phyloP scores from a whole-genome alignment of 768 basidiomycete species.

The Lactarius indigo region DNA sequence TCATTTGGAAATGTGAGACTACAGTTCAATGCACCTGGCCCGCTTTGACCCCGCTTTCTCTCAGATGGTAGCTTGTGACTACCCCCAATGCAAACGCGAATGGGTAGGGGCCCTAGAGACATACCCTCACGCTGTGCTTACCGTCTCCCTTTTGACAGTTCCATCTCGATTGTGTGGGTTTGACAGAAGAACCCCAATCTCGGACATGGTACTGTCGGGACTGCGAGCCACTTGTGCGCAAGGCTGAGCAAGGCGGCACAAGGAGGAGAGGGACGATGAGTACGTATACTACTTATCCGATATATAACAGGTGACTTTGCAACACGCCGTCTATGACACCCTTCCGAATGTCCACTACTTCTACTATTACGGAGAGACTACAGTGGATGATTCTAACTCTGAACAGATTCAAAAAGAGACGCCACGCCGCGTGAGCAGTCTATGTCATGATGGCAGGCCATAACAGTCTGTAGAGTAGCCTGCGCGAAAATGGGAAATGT shows the following conservation, averaged over 20 bases:
- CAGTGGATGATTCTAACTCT: neutral
- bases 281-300: neutral
- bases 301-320: neutral
- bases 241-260: slow-evolving; percentile 31
- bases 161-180: slow-evolving; percentile 64
- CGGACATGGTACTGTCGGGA: slow-evolving; percentile 71
- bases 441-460: too few species aligned
- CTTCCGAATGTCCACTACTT: slow-evolving; percentile 2
- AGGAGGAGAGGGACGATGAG: slow-evolving; percentile 35
- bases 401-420: neutral
- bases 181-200: slow-evolving; percentile 50
- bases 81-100: slow-evolving; percentile 64
- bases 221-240: slow-evolving; percentile 38
- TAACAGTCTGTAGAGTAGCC: too few species aligned
- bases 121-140: neutral
- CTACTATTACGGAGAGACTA: neutral
- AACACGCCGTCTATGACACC: neutral
- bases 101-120: slow-evolving; percentile 57
- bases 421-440: too few species aligned
- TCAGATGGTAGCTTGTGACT: slow-evolving; percentile 88
- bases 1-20: slow-evolving; percentile 73
- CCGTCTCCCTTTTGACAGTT: slow-evolving; percentile 45
- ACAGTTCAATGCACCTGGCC: neutral
- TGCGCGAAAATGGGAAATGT: too few species aligned
- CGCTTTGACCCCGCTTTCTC: slow-evolving; percentile 9